phyloP scores from a whole-genome alignment of 148 eudicot species.

The Arbutus unedo region DNA sequence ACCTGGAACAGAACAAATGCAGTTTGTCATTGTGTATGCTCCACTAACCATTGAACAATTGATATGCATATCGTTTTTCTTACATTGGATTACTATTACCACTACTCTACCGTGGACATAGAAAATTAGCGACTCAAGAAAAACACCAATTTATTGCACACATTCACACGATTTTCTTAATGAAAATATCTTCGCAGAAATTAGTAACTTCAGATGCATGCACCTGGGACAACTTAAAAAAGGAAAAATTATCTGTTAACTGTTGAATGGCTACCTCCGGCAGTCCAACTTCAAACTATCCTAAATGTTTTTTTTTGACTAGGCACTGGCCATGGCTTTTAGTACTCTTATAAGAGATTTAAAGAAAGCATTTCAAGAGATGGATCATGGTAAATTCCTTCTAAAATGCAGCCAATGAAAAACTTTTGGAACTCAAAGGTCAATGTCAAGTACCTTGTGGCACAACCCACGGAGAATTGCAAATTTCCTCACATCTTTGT shows the following conservation, averaged over 20 bases:
- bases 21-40: neutral
- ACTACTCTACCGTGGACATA: neutral
- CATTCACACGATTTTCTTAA: conserved; percentile 3
- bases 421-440: neutral
- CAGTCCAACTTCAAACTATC: conserved; percentile 3
- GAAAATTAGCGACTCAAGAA: neutral
- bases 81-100: neutral
- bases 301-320: neutral
- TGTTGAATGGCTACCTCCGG: conserved; percentile 10
- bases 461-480: conserved; percentile 95
- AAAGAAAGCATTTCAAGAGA: neutral
- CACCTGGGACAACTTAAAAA: neutral
- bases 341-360: neutral
- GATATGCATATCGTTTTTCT: neutral
- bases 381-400: neutral
- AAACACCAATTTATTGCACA: too few relatives aligned
- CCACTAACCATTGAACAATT: neutral
- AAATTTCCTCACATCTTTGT: conserved; percentile 86
- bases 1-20: conserved; percentile 45
- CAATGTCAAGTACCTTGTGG: conserved; percentile 66
- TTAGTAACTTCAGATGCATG: conserved; percentile 1
- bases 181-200: neutral
- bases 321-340: neutral
- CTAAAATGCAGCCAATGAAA: neutral
- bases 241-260: neutral